phyloP scores from a whole-genome alignment of 345 rosid genomes.

The Corchorus capsularis region DNA sequence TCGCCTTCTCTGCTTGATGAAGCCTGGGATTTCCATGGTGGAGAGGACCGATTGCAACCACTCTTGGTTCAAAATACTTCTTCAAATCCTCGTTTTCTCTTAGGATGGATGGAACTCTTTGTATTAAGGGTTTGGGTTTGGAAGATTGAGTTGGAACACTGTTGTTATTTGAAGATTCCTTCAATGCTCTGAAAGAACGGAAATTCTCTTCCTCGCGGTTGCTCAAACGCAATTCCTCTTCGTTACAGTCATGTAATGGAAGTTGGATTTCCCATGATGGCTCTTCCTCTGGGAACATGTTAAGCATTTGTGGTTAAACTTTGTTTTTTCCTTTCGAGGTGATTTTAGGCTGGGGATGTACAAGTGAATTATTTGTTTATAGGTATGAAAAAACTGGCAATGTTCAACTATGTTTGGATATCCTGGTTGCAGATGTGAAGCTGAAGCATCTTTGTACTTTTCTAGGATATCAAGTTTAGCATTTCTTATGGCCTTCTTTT shows the following conservation, averaged over 20 bases:
- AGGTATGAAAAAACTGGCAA: background rate
- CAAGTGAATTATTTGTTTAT: background rate
- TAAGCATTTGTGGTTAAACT: background rate
- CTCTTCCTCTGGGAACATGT: background rate
- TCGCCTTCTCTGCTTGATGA: constrained; percentile 9
- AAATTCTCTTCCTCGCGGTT: background rate
- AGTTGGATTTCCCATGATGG: background rate
- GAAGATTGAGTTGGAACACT: background rate
- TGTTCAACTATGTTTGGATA: no score
- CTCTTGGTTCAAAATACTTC: constrained; percentile 13
- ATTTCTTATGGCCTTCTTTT: background rate
- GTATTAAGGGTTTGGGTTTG: background rate
- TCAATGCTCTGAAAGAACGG: background rate
- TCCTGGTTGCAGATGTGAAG: no score
- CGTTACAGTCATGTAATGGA: background rate
- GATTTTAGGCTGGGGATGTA: background rate
- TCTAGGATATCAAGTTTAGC: background rate
- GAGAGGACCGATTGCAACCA: constrained; percentile 26
- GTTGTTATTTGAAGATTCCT: background rate
- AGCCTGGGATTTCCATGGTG: constrained; percentile 12
- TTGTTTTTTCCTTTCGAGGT: background rate
- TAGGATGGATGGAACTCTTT: constrained; percentile 5
- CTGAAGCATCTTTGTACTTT: background rate
- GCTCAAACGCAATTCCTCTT: background rate
- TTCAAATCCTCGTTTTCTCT: background rate